Evolutionary conservation across 1,284 basidiomycete genomes (phyloP).

Genomic region (Marasmius tenuissimus): DNA sequence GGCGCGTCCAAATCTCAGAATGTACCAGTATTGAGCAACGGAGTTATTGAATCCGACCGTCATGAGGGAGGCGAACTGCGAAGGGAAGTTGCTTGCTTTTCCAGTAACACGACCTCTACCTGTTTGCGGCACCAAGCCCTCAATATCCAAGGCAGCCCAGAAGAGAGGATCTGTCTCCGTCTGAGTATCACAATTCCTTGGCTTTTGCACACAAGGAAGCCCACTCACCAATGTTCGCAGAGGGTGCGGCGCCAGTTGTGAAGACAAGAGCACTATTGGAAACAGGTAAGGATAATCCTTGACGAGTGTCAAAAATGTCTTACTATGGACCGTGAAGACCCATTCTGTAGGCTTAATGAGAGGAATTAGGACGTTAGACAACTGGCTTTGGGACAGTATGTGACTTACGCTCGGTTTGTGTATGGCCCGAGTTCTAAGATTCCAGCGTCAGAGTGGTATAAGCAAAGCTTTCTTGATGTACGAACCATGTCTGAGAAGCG

Average conservation of each 20-base stretch:
- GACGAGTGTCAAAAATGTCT: constrained; percentile 3
- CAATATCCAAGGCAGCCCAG: constrained; percentile 33
- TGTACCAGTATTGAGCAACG: constrained; percentile 38
- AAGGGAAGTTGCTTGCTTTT: constrained; percentile 32
- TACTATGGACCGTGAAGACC: constrained; percentile 35
- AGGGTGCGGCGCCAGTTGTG: constrained; percentile 29
- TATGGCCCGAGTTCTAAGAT: constrained; percentile 32
- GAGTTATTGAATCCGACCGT: constrained; percentile 32
- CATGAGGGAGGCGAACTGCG: constrained; percentile 23
- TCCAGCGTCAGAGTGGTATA: background rate
- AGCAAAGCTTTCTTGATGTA: background rate
- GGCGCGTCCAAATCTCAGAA: background rate
- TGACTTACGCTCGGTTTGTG: constrained; percentile 29
- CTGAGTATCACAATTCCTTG: background rate
- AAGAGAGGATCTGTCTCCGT: constrained; percentile 28
- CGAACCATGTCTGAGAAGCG: constrained; percentile 27
- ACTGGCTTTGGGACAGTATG: background rate
- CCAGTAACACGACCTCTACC: constrained; percentile 36
- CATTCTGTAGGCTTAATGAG: constrained; percentile 24
- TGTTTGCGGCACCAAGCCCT: constrained; percentile 28
- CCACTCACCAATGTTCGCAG: constrained; percentile 21
- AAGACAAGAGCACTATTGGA: constrained; percentile 27
- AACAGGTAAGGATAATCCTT: background rate
- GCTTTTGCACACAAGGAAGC: background rate
- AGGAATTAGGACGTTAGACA: background rate